phyloP scores from a whole-genome alignment of 2,329 filamentous ascomycete species.

The Alternaria consortialis region DNA sequence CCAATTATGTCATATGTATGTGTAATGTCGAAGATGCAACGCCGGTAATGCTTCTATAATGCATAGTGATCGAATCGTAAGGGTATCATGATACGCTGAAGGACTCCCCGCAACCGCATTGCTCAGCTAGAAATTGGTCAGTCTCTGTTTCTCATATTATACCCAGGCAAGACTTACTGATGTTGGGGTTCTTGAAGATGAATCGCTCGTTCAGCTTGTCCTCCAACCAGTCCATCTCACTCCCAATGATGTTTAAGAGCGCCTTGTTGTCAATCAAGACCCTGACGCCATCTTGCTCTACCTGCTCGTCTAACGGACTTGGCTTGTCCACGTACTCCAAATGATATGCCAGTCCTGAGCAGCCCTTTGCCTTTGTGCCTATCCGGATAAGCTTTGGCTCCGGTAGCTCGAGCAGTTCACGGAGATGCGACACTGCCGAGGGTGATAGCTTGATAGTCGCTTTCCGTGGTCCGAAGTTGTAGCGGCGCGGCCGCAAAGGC shows the following conservation, averaged over 20 bases:
- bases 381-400: constrained; percentile 93
- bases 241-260: constrained; percentile 96
- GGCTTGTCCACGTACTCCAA: constrained; percentile 95
- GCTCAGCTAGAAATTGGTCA: constrained; percentile 74
- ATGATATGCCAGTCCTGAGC: constrained; percentile 91
- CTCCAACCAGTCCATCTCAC: constrained; percentile 98
- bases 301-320: constrained; percentile 85
- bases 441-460: constrained; percentile 89
- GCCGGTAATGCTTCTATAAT: constrained; percentile 39
- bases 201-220: constrained; percentile 93
- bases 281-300: constrained; percentile 95
- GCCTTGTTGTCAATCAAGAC: constrained; percentile 98
- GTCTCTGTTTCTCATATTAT: constrained; percentile 3
- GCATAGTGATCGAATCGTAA: constrained; percentile 18
- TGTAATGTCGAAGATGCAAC: constrained; percentile 17
- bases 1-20: not conserved
- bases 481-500: constrained; percentile 64
- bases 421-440: constrained; percentile 80
- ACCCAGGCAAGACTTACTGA: constrained; percentile 74
- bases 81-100: constrained; percentile 68
- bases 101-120: constrained; percentile 95
- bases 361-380: constrained; percentile 91
- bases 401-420: constrained; percentile 79
- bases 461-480: constrained; percentile 81
- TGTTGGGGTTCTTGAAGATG: constrained; percentile 96